These are phyloP conservation scores for Cutaneotrichosporon dermatis DNA, from an alignment of 1,284 basidiomycete genomes.

Conservation along the genomic window DNA sequence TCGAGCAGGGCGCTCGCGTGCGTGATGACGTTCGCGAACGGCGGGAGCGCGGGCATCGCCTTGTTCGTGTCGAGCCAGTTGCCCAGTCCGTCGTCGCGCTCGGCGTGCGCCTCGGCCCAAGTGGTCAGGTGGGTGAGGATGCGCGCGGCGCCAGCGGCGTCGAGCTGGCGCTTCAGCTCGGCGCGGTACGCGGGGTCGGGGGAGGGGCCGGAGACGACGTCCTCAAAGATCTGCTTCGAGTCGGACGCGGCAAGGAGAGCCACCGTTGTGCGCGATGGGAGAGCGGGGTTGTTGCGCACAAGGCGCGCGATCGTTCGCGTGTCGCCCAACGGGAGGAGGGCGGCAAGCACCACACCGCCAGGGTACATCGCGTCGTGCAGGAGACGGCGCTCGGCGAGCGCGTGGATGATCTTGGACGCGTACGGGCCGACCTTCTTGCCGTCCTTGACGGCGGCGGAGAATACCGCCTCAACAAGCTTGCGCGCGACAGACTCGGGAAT, in stretches of 20 bases:
- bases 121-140: conserved; percentile 29
- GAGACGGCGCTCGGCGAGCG: conserved; percentile 27
- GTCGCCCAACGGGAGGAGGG: conserved; percentile 35
- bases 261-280: conserved; percentile 35
- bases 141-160: conserved; percentile 31
- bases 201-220: conserved; percentile 29
- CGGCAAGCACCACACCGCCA: conserved; percentile 11
- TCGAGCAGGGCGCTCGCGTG: conserved; percentile 45
- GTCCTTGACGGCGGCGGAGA: conserved; percentile 23
- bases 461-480: conserved; percentile 20
- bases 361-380: conserved; percentile 40
- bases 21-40: conserved; percentile 21
- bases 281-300: conserved; percentile 22
- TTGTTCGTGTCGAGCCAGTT: conserved; percentile 27
- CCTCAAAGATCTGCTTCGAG: conserved; percentile 19
- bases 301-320: conserved; percentile 11
- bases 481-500: conserved; percentile 10
- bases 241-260: conserved; percentile 27
- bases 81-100: conserved; percentile 25
- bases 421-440: conserved; percentile 26
- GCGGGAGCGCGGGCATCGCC: conserved; percentile 6
- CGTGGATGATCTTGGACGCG: conserved; percentile 26
- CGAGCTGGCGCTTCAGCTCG: conserved; percentile 31
- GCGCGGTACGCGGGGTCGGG: conserved; percentile 41
- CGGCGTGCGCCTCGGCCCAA: conserved; percentile 36